Conservation (phyloP, 495 filamentous ascomycete species). For the Cetradonia linearis region DNA sequence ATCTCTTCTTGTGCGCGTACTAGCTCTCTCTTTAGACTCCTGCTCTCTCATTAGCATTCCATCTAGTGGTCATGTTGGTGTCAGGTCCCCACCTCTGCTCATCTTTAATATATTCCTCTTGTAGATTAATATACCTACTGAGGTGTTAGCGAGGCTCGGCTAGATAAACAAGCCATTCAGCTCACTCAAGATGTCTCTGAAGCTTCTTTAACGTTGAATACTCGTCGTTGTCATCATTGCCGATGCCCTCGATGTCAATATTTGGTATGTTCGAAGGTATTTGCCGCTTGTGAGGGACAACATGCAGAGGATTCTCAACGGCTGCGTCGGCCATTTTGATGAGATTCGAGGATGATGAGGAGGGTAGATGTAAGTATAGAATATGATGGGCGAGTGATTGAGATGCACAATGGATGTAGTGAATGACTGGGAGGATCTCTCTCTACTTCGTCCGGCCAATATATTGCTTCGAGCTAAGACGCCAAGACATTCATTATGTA, state of each 20-base stretch:
- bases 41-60: slow-evolving; percentile 27
- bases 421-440: background rate
- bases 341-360: slow-evolving; percentile 5
- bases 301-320: slow-evolving; percentile 69
- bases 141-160: slow-evolving; percentile 27
- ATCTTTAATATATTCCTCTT: slow-evolving; percentile 99
- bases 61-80: background rate
- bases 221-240: slow-evolving; percentile 77
- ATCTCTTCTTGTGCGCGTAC: slow-evolving; percentile 98
- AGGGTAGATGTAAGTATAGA: slow-evolving; percentile 20
- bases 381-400: background rate
- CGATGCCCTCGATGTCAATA: slow-evolving; percentile 77
- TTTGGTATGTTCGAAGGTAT: slow-evolving; percentile 74
- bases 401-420: background rate
- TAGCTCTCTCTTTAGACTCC: slow-evolving; percentile 92
- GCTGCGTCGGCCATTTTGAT: slow-evolving; percentile 64
- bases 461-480: background rate
- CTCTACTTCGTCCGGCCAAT: background rate
- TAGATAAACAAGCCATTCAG: background rate
- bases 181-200: slow-evolving; percentile 87
- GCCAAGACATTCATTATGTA: background rate
- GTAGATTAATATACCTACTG: slow-evolving; percentile 84
- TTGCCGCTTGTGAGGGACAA: slow-evolving; percentile 63
- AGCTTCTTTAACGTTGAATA: slow-evolving; percentile 92
- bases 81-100: slow-evolving; percentile 68